These are phyloP conservation scores for Penicillium psychrofluorescens DNA, from an alignment of 495 filamentous ascomycete genomes.

Conservation along the genomic window DNA sequence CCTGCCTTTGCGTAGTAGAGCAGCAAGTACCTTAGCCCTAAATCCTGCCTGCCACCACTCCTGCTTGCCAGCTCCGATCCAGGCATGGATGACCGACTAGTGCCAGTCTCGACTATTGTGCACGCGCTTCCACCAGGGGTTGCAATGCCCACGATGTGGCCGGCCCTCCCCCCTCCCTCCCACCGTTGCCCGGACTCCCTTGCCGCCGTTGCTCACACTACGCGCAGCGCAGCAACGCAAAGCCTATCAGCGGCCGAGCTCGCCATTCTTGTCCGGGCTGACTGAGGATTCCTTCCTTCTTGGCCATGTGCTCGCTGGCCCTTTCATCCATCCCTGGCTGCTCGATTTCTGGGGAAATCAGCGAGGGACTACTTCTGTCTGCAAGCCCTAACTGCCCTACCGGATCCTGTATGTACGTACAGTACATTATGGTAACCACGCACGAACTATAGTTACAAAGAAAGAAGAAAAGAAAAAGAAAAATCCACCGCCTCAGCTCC, in stretches of 20 bases:
- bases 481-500: too few species aligned
- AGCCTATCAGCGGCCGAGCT: conserved; percentile 27
- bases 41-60: too few species aligned
- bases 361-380: not conserved
- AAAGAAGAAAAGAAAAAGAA: too few species aligned
- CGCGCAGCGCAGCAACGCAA: conserved; percentile 27
- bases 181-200: conserved; percentile 40
- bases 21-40: too few species aligned
- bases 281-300: conserved; percentile 17
- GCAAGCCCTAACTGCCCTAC: too few species aligned
- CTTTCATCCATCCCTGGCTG: not conserved
- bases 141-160: not conserved
- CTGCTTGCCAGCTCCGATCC: too few species aligned
- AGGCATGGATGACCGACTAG: too few species aligned
- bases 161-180: too few species aligned
- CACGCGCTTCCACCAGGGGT: not conserved
- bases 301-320: conserved; percentile 24
- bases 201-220: conserved; percentile 32
- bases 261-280: conserved; percentile 17
- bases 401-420: too few species aligned
- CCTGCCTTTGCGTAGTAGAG: too few species aligned
- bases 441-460: too few species aligned
- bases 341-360: conserved; percentile 8
- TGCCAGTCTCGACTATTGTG: not conserved
- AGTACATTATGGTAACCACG: too few species aligned